Percentiles rank a stretch among this genome's conserved stretches.
Evolutionary conservation across 495 filamentous ascomycete genomes (phyloP).

Genomic region (Halenospora varia): DNA sequence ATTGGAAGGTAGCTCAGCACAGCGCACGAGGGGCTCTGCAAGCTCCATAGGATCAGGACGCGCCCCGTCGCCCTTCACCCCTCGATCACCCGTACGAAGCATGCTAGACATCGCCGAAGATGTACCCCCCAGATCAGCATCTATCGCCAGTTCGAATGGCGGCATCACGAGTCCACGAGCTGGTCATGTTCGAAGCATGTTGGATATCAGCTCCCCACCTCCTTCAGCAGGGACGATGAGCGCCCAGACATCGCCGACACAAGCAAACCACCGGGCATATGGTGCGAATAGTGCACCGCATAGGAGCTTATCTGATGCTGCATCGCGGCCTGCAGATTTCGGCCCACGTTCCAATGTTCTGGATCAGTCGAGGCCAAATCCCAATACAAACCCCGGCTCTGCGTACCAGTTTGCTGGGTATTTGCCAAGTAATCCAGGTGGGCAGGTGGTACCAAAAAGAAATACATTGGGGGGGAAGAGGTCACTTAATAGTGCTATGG

Average conservation of each 20-base stretch:
- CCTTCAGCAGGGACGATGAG: slow-evolving; percentile 28
- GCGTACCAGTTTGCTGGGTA: slow-evolving; percentile 52
- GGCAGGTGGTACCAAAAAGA: slow-evolving; percentile 38
- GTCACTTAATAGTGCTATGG: slow-evolving; percentile 42
- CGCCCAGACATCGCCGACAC: slow-evolving; percentile 40
- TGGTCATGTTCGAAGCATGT: slow-evolving; percentile 49
- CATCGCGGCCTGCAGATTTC: slow-evolving; percentile 37
- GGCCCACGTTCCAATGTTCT: slow-evolving; percentile 25
- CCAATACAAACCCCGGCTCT: slow-evolving; percentile 33
- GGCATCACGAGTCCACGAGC: neutral
- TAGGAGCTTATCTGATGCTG: slow-evolving; percentile 49
- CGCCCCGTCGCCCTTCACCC: slow-evolving; percentile 43
- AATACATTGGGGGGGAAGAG: slow-evolving; percentile 37
- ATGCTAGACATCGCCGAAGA: slow-evolving; percentile 49
- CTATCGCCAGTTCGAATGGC: slow-evolving; percentile 24
- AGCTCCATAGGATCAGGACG: slow-evolving; percentile 30
- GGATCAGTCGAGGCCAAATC: slow-evolving; percentile 10
- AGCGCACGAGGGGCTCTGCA: slow-evolving; percentile 31
- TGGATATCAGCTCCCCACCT: slow-evolving; percentile 43
- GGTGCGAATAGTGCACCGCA: slow-evolving; percentile 29
- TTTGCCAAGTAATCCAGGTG: slow-evolving; percentile 42
- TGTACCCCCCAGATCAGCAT: slow-evolving; percentile 20
- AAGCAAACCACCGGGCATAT: slow-evolving; percentile 22
- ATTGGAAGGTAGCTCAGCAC: slow-evolving; percentile 40
- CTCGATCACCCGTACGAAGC: slow-evolving; percentile 51